Evolutionary conservation across 768 basidiomycete genomes (phyloP), one percentile per base, ranked within the genome.

Genomic region (Termitomyces eurrhizus): DNA sequence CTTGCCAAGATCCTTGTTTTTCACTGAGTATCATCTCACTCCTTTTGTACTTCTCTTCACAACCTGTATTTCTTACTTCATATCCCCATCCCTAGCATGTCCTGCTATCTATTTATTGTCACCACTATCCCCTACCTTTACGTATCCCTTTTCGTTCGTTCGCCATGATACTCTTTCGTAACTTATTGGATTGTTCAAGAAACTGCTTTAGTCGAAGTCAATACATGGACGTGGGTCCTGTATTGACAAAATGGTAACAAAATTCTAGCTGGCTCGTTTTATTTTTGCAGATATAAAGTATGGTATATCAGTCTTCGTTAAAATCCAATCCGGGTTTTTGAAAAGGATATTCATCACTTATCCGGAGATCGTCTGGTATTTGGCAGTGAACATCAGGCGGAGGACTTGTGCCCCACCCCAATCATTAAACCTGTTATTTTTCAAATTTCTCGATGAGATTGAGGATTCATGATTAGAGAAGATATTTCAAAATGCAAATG

Each of bases 31-130:
- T n/a, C 2, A 18, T 7, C 4, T 32, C 24, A 26, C 13, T 42
- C 39, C 12, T 55, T 54, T 32, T 42, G 14, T 18, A 26, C 14
- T 39, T n/a, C 18, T 16, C n/a, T 8, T 13, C 53, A n/a, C 41
- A n/a, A 18, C 11, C 26, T 42, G 29, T 41, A 18, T 1, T 42
- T 42, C 2, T 26, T 16, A 29, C 26, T 18, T 5, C 16, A 16
- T 41, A 37, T 36, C 12, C 18, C 24, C 18, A 52, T 54, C 37
- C 37, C 9, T 18, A 9, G 4, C 52, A 18, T 24, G 26, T 16
- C 29, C 18, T 54, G 21, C 16, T 55, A 53, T 33, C 18, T 55
- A 53, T 39, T 55, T 55, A 55, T 55, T 41, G 52, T n/a, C 39
- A n/a, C n/a, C 18, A 13, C 52, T 54, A n/a, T 18, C n/a, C 24